Evolutionary conservation across 202 grass and related monocot genomes (phyloP).

Genomic region (Carex arenaria): DNA sequence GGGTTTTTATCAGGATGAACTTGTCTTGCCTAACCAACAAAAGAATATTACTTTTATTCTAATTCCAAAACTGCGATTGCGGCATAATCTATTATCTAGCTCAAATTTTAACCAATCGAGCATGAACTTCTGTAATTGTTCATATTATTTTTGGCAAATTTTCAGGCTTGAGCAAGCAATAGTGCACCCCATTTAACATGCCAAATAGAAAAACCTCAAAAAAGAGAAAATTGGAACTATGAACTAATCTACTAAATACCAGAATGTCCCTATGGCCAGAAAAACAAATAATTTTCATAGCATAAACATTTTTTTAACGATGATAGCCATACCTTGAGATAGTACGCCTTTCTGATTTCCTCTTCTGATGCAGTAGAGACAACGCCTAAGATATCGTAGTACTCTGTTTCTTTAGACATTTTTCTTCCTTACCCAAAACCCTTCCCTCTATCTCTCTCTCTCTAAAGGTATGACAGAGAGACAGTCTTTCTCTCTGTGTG

Average conservation of each 20-base stretch:
- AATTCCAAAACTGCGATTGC: neutral
- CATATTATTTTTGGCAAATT: neutral
- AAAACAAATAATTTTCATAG: neutral
- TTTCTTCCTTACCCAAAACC: slow-evolving; percentile 25
- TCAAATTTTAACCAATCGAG: neutral
- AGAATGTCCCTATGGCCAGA: neutral
- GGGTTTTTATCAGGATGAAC: slow-evolving; percentile 97
- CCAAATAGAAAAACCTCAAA: neutral
- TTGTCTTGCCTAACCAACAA: slow-evolving; percentile 61
- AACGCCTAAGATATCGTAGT: slow-evolving; percentile 88
- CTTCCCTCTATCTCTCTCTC: neutral
- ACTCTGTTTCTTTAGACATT: slow-evolving; percentile 97
- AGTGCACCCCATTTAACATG: neutral
- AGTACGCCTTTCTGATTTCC: slow-evolving; percentile 97
- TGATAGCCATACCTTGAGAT: slow-evolving; percentile 54
- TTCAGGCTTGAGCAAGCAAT: neutral
- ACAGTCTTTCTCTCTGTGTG: neutral
- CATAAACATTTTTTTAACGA: neutral
- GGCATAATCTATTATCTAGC: neutral
- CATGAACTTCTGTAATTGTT: neutral
- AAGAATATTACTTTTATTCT: neutral
- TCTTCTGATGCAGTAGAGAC: slow-evolving; percentile 58
- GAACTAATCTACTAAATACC: neutral
- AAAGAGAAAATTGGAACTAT: neutral
- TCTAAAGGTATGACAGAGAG: neutral